Conservation (phyloP, 2,329 filamentous ascomycete genomes). For the Cladosporium phlei region DNA sequence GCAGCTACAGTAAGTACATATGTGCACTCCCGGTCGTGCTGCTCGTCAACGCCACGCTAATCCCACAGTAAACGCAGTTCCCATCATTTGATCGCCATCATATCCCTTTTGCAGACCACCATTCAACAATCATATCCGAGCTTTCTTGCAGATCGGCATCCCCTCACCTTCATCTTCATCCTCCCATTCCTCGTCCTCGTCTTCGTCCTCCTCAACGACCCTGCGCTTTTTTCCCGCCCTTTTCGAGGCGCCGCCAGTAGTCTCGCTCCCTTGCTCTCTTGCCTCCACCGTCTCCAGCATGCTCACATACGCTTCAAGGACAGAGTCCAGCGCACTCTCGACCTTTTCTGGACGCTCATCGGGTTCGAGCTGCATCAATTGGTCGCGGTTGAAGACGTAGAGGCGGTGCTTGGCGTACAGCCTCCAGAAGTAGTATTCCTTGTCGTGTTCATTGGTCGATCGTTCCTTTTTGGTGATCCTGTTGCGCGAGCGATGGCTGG, state of each 20-base stretch:
- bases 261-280: slow-evolving; percentile 23
- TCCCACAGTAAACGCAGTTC: no score
- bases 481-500: slow-evolving; percentile 43
- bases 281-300: slow-evolving; percentile 51
- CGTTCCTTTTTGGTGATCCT: slow-evolving; percentile 41
- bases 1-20: neutral
- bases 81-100: no score
- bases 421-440: slow-evolving; percentile 66
- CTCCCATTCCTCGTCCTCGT: slow-evolving; percentile 15
- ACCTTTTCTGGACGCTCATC: slow-evolving; percentile 67
- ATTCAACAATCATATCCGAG: neutral
- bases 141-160: slow-evolving; percentile 7
- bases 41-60: slow-evolving; percentile 11
- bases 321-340: slow-evolving; percentile 61
- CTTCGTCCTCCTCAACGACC: slow-evolving; percentile 17
- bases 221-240: slow-evolving; percentile 13
- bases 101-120: no score
- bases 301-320: slow-evolving; percentile 69
- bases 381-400: slow-evolving; percentile 68
- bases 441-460: slow-evolving; percentile 54
- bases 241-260: neutral
- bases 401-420: slow-evolving; percentile 72
- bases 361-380: slow-evolving; percentile 64
- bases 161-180: slow-evolving; percentile 6
- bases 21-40: neutral